phyloP scores from a whole-genome alignment of 2,329 filamentous ascomycete species.

The Talaromyces sp. region DNA sequence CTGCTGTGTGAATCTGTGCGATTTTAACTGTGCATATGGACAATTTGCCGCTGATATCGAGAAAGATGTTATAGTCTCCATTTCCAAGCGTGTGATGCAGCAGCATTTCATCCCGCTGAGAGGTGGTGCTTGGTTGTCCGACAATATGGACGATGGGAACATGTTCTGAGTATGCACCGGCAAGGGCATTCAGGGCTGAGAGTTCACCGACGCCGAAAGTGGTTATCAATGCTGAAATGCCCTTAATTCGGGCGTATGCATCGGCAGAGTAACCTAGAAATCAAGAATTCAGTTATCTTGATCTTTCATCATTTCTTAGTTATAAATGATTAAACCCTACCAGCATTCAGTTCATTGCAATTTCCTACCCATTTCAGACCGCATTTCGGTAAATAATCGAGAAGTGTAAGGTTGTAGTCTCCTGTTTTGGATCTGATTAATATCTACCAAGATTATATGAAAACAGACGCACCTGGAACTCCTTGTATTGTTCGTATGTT shows the following conservation, averaged over 20 bases:
- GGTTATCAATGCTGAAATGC: slow-evolving; percentile 62
- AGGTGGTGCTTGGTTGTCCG: slow-evolving; percentile 43
- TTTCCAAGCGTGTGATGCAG: slow-evolving; percentile 66
- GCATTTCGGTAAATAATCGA: slow-evolving; percentile 52
- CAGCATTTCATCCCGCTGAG: slow-evolving; percentile 38
- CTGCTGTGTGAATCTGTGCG: slow-evolving; percentile 37
- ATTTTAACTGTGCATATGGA: slow-evolving; percentile 47
- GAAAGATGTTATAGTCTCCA: slow-evolving; percentile 48
- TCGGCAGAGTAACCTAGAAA: slow-evolving; percentile 61
- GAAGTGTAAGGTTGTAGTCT: slow-evolving; percentile 62
- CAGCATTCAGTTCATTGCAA: slow-evolving; percentile 56
- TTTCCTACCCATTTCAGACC: slow-evolving; percentile 56
- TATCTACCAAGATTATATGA: slow-evolving; percentile 9
- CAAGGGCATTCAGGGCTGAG: slow-evolving; percentile 68
- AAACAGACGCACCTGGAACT: slow-evolving; percentile 45
- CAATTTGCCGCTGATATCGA: slow-evolving; percentile 45
- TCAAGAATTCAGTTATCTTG: not conserved
- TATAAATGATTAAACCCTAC: slow-evolving; percentile 22
- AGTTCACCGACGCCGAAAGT: slow-evolving; percentile 65
- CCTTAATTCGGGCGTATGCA: slow-evolving; percentile 66
- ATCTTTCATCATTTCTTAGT: not conserved
- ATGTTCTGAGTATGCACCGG: slow-evolving; percentile 67
- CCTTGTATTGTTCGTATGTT: slow-evolving; percentile 47
- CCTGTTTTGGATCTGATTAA: slow-evolving; percentile 17
- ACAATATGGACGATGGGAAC: slow-evolving; percentile 62